These are phyloP conservation scores for Isatis lusitanica DNA, from an alignment of 441 rosid species.

Conservation along the genomic window DNA sequence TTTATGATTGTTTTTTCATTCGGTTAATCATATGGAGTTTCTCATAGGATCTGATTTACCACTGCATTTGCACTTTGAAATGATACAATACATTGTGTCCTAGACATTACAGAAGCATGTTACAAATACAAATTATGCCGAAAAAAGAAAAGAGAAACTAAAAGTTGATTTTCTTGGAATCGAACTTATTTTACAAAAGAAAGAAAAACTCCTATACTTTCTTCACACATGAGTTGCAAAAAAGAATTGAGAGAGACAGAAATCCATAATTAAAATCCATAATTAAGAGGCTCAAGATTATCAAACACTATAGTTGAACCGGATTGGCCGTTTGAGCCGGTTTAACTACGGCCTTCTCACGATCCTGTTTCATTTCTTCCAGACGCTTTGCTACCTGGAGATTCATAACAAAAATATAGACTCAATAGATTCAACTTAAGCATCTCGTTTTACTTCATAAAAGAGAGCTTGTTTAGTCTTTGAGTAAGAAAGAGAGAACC, in stretches of 20 bases:
- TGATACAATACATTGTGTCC: not conserved
- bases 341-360: constrained; percentile 52
- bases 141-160: not conserved
- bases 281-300: not conserved
- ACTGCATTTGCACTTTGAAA: not conserved
- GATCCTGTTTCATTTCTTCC: constrained; percentile 61
- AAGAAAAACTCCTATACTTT: not conserved
- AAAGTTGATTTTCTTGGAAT: not conserved
- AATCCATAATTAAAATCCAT: not conserved
- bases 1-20: too few species aligned
- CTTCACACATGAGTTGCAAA: constrained; percentile 6
- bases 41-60: not conserved
- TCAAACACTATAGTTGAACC: constrained; percentile 31
- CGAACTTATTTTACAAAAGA: not conserved
- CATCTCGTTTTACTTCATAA: not conserved
- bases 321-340: constrained; percentile 33
- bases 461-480: not conserved
- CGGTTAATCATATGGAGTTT: not conserved
- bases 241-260: not conserved
- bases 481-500: constrained; percentile 44
- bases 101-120: not conserved
- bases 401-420: constrained; percentile 1
- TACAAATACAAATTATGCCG: not conserved
- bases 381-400: constrained; percentile 66
- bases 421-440: not conserved